These are phyloP conservation scores for Trichophyton mentagrophytes DNA, from an alignment of 2,329 filamentous ascomycete species.

Conservation along the genomic window DNA sequence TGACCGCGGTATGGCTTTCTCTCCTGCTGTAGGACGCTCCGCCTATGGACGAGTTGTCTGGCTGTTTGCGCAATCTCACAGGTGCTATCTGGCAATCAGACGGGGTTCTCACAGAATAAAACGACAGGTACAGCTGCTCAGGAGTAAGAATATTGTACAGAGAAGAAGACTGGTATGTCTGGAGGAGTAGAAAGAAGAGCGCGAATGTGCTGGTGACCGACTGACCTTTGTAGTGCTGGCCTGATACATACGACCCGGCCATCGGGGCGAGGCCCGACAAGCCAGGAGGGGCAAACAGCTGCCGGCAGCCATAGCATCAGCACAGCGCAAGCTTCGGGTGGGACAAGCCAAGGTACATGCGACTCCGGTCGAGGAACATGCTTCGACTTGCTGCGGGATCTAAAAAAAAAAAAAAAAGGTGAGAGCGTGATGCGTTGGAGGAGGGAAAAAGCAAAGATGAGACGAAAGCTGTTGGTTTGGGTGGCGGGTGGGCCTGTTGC, in stretches of 20 bases:
- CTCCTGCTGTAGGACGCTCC: background rate
- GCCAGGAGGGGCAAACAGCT: background rate
- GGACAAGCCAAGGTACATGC: background rate
- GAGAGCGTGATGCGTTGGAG: background rate
- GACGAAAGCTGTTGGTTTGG: background rate
- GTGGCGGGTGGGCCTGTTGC: background rate
- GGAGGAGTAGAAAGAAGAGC: background rate
- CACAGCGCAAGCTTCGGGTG: background rate
- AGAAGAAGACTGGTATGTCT: background rate
- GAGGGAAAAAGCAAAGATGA: background rate
- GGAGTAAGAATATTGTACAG: background rate
- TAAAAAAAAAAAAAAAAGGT: no score
- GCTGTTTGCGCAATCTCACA: background rate
- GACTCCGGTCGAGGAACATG: background rate
- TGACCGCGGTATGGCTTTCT: slow-evolving; percentile 4
- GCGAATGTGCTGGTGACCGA: background rate
- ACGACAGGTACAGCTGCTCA: background rate
- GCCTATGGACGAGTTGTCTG: background rate
- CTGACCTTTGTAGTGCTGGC: background rate
- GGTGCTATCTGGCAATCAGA: background rate
- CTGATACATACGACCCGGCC: background rate
- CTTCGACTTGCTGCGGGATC: background rate
- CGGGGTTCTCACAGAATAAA: background rate
- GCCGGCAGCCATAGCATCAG: background rate
- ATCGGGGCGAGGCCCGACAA: background rate